Conservation (phyloP, 2,329 filamentous ascomycete genomes). For the Penicillium verrucosum region DNA sequence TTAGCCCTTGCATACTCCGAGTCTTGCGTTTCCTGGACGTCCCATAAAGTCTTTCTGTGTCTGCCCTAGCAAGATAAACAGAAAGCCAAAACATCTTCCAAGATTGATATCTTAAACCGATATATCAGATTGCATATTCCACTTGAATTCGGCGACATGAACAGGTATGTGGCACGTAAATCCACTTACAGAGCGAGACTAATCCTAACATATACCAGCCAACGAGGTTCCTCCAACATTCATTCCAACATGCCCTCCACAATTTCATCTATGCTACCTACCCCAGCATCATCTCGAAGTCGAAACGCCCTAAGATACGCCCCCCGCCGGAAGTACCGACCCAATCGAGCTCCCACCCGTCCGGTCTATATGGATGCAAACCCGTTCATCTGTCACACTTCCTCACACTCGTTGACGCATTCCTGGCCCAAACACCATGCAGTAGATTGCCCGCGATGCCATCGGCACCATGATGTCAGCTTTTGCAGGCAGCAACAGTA, state of each 20-base stretch:
- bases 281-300: neutral
- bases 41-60: neutral
- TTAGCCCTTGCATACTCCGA: constrained; percentile 1
- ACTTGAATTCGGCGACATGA: neutral
- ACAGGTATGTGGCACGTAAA: neutral
- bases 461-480: constrained; percentile 4
- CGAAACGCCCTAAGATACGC: constrained; percentile 2
- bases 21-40: neutral
- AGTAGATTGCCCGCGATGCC: constrained; percentile 19
- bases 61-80: neutral
- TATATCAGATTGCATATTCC: neutral
- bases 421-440: constrained; percentile 17
- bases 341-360: constrained; percentile 2
- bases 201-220: neutral
- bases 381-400: constrained; percentile 19
- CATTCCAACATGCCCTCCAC: constrained; percentile 1
- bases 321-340: constrained; percentile 6
- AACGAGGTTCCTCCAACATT: neutral
- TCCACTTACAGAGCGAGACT: neutral
- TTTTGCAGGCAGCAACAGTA: neutral
- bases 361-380: constrained; percentile 23
- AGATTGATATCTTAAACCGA: neutral
- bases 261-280: neutral
- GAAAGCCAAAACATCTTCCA: too few species aligned
- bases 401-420: constrained; percentile 25